Conservation (phyloP, 176 grass and related monocot genomes). For the Pharus latifolius region DNA sequence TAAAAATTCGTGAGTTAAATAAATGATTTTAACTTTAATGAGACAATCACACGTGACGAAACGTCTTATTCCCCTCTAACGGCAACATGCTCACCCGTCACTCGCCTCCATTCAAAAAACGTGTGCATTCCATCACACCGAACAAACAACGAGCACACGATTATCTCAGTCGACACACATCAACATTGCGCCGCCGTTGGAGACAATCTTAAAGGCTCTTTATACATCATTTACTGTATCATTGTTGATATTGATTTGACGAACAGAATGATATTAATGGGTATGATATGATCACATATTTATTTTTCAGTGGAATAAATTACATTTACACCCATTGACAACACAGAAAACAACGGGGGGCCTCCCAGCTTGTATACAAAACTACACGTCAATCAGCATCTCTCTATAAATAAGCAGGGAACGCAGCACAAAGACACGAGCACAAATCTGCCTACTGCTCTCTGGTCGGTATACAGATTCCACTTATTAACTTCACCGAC, state of each 20-base stretch:
- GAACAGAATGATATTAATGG: no score
- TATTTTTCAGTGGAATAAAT: slow-evolving; percentile 19
- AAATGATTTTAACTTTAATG: no score
- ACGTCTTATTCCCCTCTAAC: no score
- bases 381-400: neutral
- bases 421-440: neutral
- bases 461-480: slow-evolving; percentile 8
- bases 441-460: neutral
- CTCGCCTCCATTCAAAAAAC: no score
- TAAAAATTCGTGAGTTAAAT: no score
- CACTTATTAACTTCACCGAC: neutral
- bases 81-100: no score
- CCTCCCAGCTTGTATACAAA: neutral
- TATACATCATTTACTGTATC: neutral
- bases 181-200: no score
- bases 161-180: no score
- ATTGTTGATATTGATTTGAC: neutral
- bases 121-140: no score
- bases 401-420: neutral
- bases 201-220: neutral
- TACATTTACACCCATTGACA: slow-evolving; percentile 30
- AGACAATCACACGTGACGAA: no score
- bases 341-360: neutral
- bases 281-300: no score
- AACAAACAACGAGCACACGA: no score